Evolutionary conservation across 1,284 basidiomycete species (phyloP).

Genomic region (Psilocybe mexicana): DNA sequence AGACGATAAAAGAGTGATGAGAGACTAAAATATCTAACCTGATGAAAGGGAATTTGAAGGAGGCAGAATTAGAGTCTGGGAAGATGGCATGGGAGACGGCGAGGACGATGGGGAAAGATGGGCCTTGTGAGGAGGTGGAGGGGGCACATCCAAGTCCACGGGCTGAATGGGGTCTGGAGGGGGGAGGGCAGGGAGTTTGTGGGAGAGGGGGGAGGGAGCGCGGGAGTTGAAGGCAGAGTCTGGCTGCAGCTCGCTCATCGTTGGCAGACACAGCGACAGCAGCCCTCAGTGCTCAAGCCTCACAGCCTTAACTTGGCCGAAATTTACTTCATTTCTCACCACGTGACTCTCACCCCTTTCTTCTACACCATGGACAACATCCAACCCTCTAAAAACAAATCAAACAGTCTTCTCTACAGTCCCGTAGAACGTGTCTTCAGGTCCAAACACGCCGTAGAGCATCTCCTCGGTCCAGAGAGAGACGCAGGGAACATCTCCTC

Average conservation of each 20-base stretch:
- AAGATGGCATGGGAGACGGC: neutral
- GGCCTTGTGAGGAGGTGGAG: conserved; percentile 18
- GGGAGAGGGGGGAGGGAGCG: conserved; percentile 7
- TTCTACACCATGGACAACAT: conserved; percentile 1
- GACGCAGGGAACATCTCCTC: conserved; percentile 53
- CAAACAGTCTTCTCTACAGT: conserved; percentile 22
- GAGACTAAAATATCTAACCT: conserved; percentile 11
- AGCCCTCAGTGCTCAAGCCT: neutral
- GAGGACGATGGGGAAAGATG: conserved; percentile 6
- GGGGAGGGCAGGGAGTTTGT: conserved; percentile 2
- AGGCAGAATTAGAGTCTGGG: conserved; percentile 16
- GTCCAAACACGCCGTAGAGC: conserved; percentile 30
- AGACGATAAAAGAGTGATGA: conserved; percentile 19
- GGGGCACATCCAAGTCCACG: conserved; percentile 4
- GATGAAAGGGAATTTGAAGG: neutral
- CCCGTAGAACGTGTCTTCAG: conserved; percentile 34
- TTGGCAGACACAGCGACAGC: neutral
- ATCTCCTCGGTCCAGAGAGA: conserved; percentile 58
- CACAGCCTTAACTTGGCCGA: conserved; percentile 1
- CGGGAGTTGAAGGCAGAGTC: conserved; percentile 11
- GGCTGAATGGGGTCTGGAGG: neutral
- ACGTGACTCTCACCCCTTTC: conserved; percentile 14
- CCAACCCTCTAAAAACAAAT: neutral
- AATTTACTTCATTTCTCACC: conserved; percentile 18
- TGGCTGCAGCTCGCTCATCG: conserved; percentile 20